Evolutionary conservation across 768 basidiomycete genomes (phyloP).

Genomic region (Sutorius australiensis): DNA sequence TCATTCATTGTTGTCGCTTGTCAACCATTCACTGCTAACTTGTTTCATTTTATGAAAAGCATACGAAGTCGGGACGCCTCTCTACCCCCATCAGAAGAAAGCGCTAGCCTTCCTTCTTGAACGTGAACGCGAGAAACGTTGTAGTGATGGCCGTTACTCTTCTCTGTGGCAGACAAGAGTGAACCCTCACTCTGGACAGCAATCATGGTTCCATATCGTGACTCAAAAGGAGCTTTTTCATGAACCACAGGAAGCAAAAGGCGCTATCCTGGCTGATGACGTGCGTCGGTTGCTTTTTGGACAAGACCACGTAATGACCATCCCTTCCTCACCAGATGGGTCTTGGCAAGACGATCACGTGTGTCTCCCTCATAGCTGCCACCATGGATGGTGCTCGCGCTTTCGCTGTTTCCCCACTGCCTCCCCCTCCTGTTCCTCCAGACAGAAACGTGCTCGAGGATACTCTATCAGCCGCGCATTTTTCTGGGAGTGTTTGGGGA

Average conservation of each 20-base stretch:
- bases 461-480: slow-evolving; percentile 50
- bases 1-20: slow-evolving; percentile 13
- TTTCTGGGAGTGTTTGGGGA: slow-evolving; percentile 77
- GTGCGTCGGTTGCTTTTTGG: slow-evolving; percentile 46
- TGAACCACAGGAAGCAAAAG: slow-evolving; percentile 71
- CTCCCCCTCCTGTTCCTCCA: slow-evolving; percentile 40
- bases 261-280: slow-evolving; percentile 95
- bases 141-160: slow-evolving; percentile 56
- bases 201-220: slow-evolving; percentile 78
- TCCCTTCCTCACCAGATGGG: slow-evolving; percentile 68
- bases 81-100: slow-evolving; percentile 98
- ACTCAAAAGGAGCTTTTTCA: slow-evolving; percentile 72
- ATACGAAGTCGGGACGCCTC: slow-evolving; percentile 70
- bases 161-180: slow-evolving; percentile 66
- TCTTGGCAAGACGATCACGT: slow-evolving; percentile 94
- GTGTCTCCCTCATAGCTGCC: slow-evolving; percentile 88
- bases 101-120: slow-evolving; percentile 94
- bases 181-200: slow-evolving; percentile 44
- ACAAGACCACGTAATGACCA: slow-evolving; percentile 11
- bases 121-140: slow-evolving; percentile 66
- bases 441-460: slow-evolving; percentile 31
- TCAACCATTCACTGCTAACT: slow-evolving; percentile 13
- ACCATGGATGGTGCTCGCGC: slow-evolving; percentile 67
- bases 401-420: slow-evolving; percentile 60
- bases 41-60: slow-evolving; percentile 37